phyloP scores from a whole-genome alignment of 495 filamentous ascomycete species.

The Neurospora terricola region DNA sequence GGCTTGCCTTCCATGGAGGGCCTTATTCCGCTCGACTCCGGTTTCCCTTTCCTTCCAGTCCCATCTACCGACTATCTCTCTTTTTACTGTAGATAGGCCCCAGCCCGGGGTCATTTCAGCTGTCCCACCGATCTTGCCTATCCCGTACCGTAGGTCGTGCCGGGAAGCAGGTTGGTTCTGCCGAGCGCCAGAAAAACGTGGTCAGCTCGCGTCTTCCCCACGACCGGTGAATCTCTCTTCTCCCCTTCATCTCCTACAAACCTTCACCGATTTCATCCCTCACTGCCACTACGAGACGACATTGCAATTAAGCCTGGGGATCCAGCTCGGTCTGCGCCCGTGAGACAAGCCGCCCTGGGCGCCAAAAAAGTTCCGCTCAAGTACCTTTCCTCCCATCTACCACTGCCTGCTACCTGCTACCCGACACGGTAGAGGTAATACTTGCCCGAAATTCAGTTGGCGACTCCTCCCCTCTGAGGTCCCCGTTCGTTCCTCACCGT shows the following conservation, averaged over 20 bases:
- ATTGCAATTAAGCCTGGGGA: not conserved
- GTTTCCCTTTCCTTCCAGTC: not conserved
- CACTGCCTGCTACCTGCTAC: not conserved
- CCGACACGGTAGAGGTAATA: not conserved
- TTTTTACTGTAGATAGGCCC: not conserved
- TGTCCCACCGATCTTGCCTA: not conserved
- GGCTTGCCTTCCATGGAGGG: not conserved
- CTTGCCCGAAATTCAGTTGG: not conserved
- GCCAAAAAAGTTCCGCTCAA: not conserved
- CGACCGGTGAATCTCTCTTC: constrained; percentile 25
- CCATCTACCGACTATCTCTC: not conserved
- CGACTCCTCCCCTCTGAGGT: not conserved
- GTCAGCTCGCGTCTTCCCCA: constrained; percentile 16
- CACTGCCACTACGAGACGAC: constrained; percentile 11
- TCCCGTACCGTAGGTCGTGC: not conserved
- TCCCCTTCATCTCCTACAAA: constrained; percentile 18
- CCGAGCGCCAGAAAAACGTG: constrained; percentile 5
- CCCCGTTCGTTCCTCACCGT: not conserved
- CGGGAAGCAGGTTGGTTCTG: not conserved
- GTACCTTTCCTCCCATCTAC: not conserved
- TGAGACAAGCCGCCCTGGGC: constrained; percentile 12
- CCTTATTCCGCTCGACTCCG: not conserved
- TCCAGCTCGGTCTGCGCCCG: constrained; percentile 11
- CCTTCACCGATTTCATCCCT: constrained; percentile 24
- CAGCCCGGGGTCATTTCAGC: not conserved